phyloP scores from a whole-genome alignment of 177 flowering plant genomes.

The Vitis hybrid region DNA sequence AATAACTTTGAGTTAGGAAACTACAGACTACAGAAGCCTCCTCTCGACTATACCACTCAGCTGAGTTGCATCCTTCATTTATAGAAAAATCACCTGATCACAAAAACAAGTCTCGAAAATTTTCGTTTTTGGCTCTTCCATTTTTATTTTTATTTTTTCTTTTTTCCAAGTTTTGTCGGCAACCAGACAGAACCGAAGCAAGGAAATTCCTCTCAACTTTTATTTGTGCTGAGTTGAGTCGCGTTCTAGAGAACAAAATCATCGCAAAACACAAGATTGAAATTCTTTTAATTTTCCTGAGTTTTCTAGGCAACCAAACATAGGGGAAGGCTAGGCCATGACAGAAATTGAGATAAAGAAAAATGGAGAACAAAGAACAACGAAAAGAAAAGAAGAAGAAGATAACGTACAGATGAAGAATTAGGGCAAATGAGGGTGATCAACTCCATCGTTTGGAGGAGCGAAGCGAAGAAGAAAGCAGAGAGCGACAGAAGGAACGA shows the following conservation, averaged over 20 bases:
- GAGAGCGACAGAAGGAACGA: too few species aligned
- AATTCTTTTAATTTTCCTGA: too few species aligned
- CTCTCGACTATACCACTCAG: background rate
- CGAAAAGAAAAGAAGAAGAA: background rate
- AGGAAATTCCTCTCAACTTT: too few species aligned
- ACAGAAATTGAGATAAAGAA: background rate
- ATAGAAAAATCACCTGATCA: too few species aligned
- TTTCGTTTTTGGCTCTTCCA: too few species aligned
- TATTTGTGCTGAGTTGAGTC: background rate
- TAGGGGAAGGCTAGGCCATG: background rate
- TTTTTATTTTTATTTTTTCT: background rate
- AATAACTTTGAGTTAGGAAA: background rate
- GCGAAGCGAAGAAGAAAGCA: too few species aligned
- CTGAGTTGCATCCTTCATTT: too few species aligned
- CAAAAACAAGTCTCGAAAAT: too few species aligned
- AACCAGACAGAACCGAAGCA: background rate
- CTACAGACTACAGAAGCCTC: background rate
- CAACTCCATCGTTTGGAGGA: slow-evolving; percentile 21
- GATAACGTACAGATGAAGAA: slow-evolving; percentile 33
- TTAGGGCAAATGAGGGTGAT: slow-evolving; percentile 34
- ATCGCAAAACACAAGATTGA: too few species aligned
- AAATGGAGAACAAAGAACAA: background rate
- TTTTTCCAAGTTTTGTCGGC: background rate
- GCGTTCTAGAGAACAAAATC: background rate
- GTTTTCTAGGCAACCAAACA: background rate